Percentiles rank a stretch among this genome's conserved stretches.
These are phyloP conservation scores for Eutrema heterophyllum DNA, from an alignment of 345 rosid genomes.

Conservation along the genomic window DNA sequence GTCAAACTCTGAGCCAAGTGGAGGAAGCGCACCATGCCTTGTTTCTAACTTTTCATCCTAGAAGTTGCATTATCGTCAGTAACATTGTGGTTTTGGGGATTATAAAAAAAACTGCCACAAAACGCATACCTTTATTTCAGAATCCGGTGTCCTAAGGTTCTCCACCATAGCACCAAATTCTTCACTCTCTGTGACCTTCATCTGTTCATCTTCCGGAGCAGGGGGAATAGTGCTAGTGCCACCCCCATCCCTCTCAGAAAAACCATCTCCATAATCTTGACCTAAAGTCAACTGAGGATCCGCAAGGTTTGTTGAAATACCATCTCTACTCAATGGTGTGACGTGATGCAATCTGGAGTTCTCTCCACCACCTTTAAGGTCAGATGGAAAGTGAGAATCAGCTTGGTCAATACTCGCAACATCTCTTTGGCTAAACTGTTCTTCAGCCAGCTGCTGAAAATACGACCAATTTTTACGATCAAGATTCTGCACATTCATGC, in stretches of 20 bases:
- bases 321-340: slow-evolving; percentile 36
- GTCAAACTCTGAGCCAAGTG: slow-evolving; percentile 57
- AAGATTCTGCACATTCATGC: slow-evolving; percentile 64
- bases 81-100: not conserved
- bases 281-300: slow-evolving; percentile 45
- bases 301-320: slow-evolving; percentile 31
- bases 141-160: slow-evolving; percentile 46
- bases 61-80: slow-evolving; percentile 25
- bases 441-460: slow-evolving; percentile 81
- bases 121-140: slow-evolving; percentile 54
- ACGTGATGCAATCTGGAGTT: slow-evolving; percentile 32
- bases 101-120: slow-evolving; percentile 24
- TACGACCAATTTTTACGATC: slow-evolving; percentile 85
- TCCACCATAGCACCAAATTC: slow-evolving; percentile 64
- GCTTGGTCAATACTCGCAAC: slow-evolving; percentile 55
- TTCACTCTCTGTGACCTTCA: slow-evolving; percentile 50
- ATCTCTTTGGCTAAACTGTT: slow-evolving; percentile 48
- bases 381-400: slow-evolving; percentile 39
- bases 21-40: slow-evolving; percentile 50
- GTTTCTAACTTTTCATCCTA: slow-evolving; percentile 57
- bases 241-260: slow-evolving; percentile 30
- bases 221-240: slow-evolving; percentile 27
- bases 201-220: slow-evolving; percentile 30
- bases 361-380: slow-evolving; percentile 35
- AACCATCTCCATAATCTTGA: slow-evolving; percentile 34